These are phyloP conservation scores for Cystofilobasidium bisporidii DNA, from an alignment of 768 basidiomycete species.

Conservation along the genomic window DNA sequence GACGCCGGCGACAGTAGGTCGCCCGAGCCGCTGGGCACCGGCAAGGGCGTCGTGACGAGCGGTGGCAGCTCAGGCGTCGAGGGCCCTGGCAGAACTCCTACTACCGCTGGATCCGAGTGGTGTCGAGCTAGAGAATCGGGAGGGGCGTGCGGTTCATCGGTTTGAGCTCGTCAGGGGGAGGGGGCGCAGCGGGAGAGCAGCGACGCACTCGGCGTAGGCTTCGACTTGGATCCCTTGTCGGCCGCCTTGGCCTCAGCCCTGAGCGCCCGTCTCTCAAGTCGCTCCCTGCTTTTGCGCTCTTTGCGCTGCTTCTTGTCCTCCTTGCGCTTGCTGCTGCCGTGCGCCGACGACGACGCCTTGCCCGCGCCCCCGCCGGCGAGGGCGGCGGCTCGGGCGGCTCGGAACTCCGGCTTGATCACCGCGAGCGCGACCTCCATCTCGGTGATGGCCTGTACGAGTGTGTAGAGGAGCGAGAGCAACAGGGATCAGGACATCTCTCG, in stretches of 20 bases:
- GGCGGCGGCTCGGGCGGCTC: neutral
- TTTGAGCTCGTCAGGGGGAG: neutral
- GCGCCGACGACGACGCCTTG: neutral
- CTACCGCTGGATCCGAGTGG: neutral
- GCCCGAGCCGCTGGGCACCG: neutral
- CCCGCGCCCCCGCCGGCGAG: neutral
- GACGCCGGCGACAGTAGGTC: neutral
- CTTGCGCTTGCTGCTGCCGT: constrained; percentile 6
- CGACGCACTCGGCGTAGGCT: neutral
- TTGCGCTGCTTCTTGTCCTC: constrained; percentile 18
- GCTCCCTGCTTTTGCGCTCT: neutral
- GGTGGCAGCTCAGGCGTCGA: neutral
- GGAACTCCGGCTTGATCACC: constrained; percentile 19
- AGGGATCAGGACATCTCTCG: too few species aligned
- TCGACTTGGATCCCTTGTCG: constrained; percentile 6
- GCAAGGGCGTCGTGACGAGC: neutral
- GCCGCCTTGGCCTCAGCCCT: neutral
- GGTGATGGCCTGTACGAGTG: constrained; percentile 28
- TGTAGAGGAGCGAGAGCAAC: too few species aligned
- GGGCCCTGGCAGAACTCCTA: neutral
- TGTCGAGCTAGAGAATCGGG: neutral
- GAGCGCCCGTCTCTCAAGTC: neutral
- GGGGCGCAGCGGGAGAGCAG: neutral
- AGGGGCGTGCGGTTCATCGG: neutral
- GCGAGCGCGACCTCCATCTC: constrained; percentile 26